Evolutionary conservation across 768 basidiomycete genomes (phyloP).

Genomic region (Termitomyces sp.): DNA sequence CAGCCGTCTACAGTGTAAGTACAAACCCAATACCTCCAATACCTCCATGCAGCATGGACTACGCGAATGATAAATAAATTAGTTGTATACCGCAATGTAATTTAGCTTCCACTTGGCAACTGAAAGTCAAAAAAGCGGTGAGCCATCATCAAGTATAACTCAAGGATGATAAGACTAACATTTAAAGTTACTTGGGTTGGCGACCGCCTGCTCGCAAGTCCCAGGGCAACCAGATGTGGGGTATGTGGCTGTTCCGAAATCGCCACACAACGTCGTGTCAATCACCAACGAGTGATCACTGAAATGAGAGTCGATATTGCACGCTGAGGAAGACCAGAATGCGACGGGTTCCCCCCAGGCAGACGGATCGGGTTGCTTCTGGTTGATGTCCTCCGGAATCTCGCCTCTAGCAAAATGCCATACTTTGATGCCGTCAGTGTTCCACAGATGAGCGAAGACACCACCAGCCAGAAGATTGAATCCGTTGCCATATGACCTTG

Average conservation of each 20-base stretch:
- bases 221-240: constrained; percentile 28
- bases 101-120: constrained; percentile 55
- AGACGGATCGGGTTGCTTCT: constrained; percentile 37
- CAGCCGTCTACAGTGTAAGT: neutral
- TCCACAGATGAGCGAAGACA: constrained; percentile 54
- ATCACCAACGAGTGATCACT: constrained; percentile 44
- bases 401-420: constrained; percentile 50
- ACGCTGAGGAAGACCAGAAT: constrained; percentile 33
- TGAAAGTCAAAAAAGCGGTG: constrained; percentile 14
- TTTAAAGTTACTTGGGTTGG: constrained; percentile 50
- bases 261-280: constrained; percentile 44
- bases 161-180: constrained; percentile 19
- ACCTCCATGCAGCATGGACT: neutral
- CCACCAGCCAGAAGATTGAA: constrained; percentile 45
- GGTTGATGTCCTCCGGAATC: constrained; percentile 46
- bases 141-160: neutral
- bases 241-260: constrained; percentile 35
- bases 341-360: constrained; percentile 50
- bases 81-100: constrained; percentile 21
- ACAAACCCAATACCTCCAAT: neutral
- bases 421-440: constrained; percentile 42
- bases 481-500: constrained; percentile 28
- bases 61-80: neutral
- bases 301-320: constrained; percentile 46
- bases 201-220: constrained; percentile 41